These are phyloP conservation scores for Rheum nobile DNA, from an alignment of 148 eudicot species.

Conservation along the genomic window DNA sequence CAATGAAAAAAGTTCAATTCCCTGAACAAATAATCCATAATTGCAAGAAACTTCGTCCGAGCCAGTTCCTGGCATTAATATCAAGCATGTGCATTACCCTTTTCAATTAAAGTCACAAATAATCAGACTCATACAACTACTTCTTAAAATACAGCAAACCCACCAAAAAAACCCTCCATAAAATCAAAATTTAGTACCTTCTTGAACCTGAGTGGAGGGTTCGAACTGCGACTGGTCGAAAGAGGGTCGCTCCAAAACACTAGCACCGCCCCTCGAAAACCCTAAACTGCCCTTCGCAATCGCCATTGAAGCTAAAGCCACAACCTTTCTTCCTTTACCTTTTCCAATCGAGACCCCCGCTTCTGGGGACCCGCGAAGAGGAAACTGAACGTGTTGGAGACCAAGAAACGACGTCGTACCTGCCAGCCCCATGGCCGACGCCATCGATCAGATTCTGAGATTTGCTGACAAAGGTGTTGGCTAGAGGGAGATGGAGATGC, in stretches of 20 bases:
- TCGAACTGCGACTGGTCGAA: constrained; percentile 35
- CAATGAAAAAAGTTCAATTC: background rate
- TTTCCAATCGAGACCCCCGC: background rate
- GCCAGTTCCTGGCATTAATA: background rate
- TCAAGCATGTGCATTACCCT: background rate
- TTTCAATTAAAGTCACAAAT: background rate
- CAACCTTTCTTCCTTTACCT: background rate
- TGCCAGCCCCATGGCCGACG: constrained; percentile 9
- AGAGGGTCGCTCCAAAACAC: constrained; percentile 28
- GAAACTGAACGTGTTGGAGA: constrained; percentile 4
- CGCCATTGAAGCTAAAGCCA: constrained; percentile 12
- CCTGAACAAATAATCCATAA: background rate
- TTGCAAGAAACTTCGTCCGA: background rate
- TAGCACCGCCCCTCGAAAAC: constrained; percentile 23
- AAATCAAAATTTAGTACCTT: constrained; percentile 11
- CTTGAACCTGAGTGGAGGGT: constrained; percentile 27
- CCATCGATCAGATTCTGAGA: background rate
- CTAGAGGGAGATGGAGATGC: background rate
- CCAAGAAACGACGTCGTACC: constrained; percentile 2
- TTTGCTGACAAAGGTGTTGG: background rate
- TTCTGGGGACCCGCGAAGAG: background rate
- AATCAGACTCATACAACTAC: background rate
- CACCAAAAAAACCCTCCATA: background rate
- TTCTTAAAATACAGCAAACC: background rate
- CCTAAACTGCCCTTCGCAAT: constrained; percentile 19